Percentiles rank a stretch among this genome's conserved stretches.
phyloP scores from a whole-genome alignment of 2,329 filamentous ascomycete genomes.

The Drechslerella dactyloides region DNA sequence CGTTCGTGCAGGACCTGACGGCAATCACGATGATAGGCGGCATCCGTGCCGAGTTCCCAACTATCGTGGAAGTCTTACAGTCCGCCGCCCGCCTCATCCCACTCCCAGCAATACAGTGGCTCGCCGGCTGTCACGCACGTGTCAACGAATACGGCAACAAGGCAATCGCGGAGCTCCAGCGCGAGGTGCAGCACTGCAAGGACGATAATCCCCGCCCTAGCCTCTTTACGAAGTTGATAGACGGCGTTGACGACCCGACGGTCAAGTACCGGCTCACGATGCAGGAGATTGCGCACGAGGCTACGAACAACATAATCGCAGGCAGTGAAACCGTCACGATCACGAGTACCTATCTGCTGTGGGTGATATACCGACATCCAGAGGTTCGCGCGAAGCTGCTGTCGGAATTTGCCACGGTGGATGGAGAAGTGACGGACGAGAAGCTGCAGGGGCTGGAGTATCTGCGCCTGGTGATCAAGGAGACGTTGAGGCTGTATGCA shows the following conservation, averaged over 20 bases:
- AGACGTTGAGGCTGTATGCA: constrained; percentile 21
- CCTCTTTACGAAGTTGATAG: constrained; percentile 10
- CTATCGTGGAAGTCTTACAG: neutral
- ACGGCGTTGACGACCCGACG: constrained; percentile 16
- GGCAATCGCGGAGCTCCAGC: neutral
- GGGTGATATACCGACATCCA: constrained; percentile 6
- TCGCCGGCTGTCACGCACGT: constrained; percentile 4
- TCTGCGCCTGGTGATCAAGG: constrained; percentile 12
- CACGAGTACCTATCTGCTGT: neutral
- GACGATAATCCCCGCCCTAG: constrained; percentile 13
- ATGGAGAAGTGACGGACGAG: constrained; percentile 15
- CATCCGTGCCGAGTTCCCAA: constrained; percentile 4
- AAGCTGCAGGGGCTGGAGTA: constrained; percentile 17
- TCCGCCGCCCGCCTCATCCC: constrained; percentile 6
- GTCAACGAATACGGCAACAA: constrained; percentile 8
- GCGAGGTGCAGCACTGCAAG: constrained; percentile 9
- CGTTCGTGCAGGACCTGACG: constrained; percentile 11
- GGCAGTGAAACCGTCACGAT: constrained; percentile 8
- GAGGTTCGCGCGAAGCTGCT: constrained; percentile 8
- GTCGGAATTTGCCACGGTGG: neutral
- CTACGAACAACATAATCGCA: constrained; percentile 1
- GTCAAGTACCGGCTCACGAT: constrained; percentile 12
- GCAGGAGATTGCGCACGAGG: constrained; percentile 2
- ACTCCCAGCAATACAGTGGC: constrained; percentile 10
- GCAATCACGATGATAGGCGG: constrained; percentile 1